phyloP scores from a whole-genome alignment of 2,329 filamentous ascomycete species.

The Fusarium succisae region DNA sequence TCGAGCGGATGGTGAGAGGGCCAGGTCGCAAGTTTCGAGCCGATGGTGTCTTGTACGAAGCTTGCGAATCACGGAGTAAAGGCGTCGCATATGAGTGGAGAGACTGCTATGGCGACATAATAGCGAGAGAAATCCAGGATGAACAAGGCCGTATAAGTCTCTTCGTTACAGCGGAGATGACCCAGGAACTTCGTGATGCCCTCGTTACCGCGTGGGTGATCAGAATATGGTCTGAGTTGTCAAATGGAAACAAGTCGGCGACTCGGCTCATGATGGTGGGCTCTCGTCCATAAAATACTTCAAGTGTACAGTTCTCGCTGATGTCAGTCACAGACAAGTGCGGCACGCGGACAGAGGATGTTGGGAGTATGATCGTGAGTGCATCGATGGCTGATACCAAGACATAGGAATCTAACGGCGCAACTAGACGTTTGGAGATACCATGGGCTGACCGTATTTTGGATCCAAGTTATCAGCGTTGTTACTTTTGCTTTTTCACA shows the following conservation, averaged over 20 bases:
- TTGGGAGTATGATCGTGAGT: constrained; percentile 4
- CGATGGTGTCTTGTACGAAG: constrained; percentile 44
- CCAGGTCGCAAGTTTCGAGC: constrained; percentile 36
- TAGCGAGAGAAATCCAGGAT: constrained; percentile 47
- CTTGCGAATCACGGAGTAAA: constrained; percentile 36
- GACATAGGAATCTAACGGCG: background rate
- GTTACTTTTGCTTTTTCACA: background rate
- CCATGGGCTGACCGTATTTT: background rate
- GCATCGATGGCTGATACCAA: background rate
- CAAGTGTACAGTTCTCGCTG: constrained; percentile 9
- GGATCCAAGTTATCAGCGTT: background rate
- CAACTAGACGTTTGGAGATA: background rate
- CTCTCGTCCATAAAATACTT: background rate
- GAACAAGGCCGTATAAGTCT: constrained; percentile 42
- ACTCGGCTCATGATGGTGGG: constrained; percentile 32
- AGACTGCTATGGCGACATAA: constrained; percentile 38
- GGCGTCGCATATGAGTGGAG: constrained; percentile 48
- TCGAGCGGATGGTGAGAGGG: constrained; percentile 43
- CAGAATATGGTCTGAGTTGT: constrained; percentile 48
- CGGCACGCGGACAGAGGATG: constrained; percentile 19
- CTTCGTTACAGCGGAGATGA: constrained; percentile 46
- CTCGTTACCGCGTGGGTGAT: constrained; percentile 50
- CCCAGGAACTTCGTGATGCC: constrained; percentile 43
- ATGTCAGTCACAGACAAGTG: constrained; percentile 17
- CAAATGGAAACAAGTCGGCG: constrained; percentile 44